Evolutionary conservation across 1,139 yeast genomes (phyloP).

Genomic region (Magnusiomyces ingens): DNA sequence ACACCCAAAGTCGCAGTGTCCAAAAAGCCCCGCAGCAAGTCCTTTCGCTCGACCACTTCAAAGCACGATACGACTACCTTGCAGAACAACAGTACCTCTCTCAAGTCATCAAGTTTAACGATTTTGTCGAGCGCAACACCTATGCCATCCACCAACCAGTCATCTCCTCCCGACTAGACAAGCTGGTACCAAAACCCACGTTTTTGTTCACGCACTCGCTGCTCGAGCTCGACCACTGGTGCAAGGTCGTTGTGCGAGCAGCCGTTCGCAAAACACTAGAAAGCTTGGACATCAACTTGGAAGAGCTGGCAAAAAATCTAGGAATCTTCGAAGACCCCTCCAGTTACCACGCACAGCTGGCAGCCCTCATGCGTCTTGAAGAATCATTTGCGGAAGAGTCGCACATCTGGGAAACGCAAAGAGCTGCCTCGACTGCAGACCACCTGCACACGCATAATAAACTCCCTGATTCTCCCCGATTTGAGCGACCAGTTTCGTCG

Average conservation of each 20-base stretch:
- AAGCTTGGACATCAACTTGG: neutral
- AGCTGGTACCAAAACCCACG: conserved; percentile 2
- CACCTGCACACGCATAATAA: neutral
- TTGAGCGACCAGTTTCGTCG: neutral
- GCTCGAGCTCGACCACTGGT: conserved; percentile 8
- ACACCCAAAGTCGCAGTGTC: neutral
- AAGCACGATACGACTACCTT: neutral
- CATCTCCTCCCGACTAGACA: conserved; percentile 2
- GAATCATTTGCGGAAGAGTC: neutral
- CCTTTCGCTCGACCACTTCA: conserved; percentile 1
- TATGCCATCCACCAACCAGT: conserved; percentile 1
- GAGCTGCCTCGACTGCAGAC: conserved; percentile 35
- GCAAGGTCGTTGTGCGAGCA: neutral
- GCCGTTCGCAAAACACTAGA: neutral
- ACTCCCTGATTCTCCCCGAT: too few relatives aligned
- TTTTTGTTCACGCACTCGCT: conserved; percentile 3
- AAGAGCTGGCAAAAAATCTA: neutral
- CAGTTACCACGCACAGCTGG: neutral
- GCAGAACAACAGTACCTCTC: conserved; percentile 1
- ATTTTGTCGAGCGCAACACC: neutral
- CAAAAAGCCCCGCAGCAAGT: neutral
- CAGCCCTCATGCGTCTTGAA: neutral
- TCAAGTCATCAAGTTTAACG: neutral
- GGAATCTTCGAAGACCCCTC: neutral
- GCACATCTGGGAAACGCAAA: conserved; percentile 63